phyloP scores from a whole-genome alignment of 78 protist species.

The Isochrysis galbana region DNA sequence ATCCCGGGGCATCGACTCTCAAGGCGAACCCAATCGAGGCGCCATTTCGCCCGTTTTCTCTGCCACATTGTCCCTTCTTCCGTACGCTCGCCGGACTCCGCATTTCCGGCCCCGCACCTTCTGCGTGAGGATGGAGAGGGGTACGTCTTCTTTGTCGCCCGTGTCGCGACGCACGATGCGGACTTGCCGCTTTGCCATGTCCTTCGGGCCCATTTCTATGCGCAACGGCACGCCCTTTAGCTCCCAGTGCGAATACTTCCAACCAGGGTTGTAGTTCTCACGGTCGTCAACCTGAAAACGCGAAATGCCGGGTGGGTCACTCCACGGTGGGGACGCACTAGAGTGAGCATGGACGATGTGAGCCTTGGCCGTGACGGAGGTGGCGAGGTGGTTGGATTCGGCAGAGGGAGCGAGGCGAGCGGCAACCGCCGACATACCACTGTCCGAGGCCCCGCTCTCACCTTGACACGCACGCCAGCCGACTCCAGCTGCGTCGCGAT shows the following conservation, averaged over 20 bases:
- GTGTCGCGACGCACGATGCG: slow-evolving; percentile 75
- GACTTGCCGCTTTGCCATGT: slow-evolving; percentile 68
- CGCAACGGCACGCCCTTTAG: slow-evolving; percentile 94
- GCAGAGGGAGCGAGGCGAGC: too few relatives aligned
- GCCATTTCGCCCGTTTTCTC: too few relatives aligned
- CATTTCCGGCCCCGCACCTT: slow-evolving; percentile 2
- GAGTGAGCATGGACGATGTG: too few relatives aligned
- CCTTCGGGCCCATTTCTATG: slow-evolving; percentile 93
- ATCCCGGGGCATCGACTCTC: too few relatives aligned
- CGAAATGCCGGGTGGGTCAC: too few relatives aligned
- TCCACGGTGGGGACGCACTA: too few relatives aligned
- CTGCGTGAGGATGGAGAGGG: neutral
- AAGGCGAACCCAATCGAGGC: too few relatives aligned
- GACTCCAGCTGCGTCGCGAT: slow-evolving; percentile 39
- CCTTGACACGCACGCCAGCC: slow-evolving; percentile 81
- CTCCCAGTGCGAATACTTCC: slow-evolving; percentile 94
- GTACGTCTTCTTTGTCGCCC: slow-evolving; percentile 47
- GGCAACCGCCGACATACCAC: too few relatives aligned
- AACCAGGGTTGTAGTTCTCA: slow-evolving; percentile 80
- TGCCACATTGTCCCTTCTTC: too few relatives aligned
- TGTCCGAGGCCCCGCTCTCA: too few relatives aligned
- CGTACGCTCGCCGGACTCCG: neutral
- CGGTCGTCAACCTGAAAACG: slow-evolving; percentile 69
- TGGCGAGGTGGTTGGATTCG: too few relatives aligned
- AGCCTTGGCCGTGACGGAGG: too few relatives aligned